Base-by-base conservation (phyloP, 2,329 filamentous ascomycete genomes). In the Talaromyces sp. region DNA sequence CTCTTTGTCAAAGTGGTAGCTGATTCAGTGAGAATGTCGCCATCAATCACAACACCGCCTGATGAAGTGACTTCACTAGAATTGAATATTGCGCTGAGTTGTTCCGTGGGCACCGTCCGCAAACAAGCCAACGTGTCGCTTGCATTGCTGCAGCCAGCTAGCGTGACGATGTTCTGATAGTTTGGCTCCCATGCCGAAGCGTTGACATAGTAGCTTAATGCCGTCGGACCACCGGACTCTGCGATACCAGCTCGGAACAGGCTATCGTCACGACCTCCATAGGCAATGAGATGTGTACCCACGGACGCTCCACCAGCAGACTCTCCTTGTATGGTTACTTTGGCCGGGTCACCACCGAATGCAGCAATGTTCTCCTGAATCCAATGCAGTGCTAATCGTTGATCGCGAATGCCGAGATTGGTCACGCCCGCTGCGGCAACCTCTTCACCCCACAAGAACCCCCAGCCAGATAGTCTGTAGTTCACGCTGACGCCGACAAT, bases 241-340 rank as follows among this genome's bases (percentile, higher is more conserved):
- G 93, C 93, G 68, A 93, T 93, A 31, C 81, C 90, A 0, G 80
- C 90, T 31, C 88, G 84, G 82, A 96, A 93, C 0, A 95, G 81
- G 78, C 93, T 92, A 0, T 80, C 87, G 71, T 86, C 84, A 73
- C 93, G 81, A 6, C 91, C 90, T 37, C 86, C 83, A 67, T 90
- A 92, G 9, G 93, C 79, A 1, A 85, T 78, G 84, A 92, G 91
- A 68, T 93, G 91, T 68, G 92, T 85, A 56, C 89, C 88, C 0
- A 88, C 2, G 87, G 58, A 60, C 3, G 28, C 42, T 46, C 35
- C 82, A 44, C 83, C 83, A 28, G 83, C 82, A 35, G 78, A 81
- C 67, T 83, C 75, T 4, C 82, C 82, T 23, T 83, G 75, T 4
- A 83, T 75, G 0, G 82, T 84, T 42, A 85, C 78, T 16, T 76